Evolutionary conservation across 345 rosid species (phyloP).

Genomic region (Trapa bicornis): DNA sequence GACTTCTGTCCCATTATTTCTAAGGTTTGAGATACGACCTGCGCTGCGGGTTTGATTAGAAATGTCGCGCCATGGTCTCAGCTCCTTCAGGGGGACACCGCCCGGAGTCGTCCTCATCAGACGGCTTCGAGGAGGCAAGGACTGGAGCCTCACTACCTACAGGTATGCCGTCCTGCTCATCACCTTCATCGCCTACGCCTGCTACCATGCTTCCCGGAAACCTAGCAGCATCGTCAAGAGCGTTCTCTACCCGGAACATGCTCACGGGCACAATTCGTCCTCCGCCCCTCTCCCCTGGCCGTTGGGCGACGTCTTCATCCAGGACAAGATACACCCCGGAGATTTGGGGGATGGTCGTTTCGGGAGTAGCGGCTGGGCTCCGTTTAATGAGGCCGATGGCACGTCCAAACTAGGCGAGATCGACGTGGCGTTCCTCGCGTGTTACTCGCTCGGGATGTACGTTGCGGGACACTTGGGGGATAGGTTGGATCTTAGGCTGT

Average conservation of each 20-base stretch:
- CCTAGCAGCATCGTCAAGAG: conserved; percentile 92
- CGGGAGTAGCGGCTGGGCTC: conserved; percentile 52
- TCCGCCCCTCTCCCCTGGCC: conserved; percentile 40
- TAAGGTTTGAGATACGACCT: not conserved
- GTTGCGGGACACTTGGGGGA: conserved; percentile 92
- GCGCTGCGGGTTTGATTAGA: not conserved
- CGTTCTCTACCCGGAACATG: conserved; percentile 51
- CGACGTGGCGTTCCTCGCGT: conserved; percentile 22
- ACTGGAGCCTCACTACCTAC: conserved; percentile 56
- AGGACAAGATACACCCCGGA: conserved; percentile 12
- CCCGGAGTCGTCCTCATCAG: conserved; percentile 48
- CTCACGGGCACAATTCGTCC: conserved; percentile 3
- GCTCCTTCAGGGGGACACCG: conserved; percentile 21
- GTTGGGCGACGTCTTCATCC: conserved; percentile 44
- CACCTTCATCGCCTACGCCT: conserved; percentile 78
- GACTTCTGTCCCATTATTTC: not conserved
- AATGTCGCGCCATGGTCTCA: conserved; percentile 7
- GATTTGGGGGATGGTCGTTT: not conserved
- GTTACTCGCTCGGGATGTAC: conserved; percentile 80
- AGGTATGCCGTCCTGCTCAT: conserved; percentile 53
- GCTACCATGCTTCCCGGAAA: conserved; percentile 89
- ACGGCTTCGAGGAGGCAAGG: conserved; percentile 56
- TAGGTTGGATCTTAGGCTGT: conserved; percentile 70
- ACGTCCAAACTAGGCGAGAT: conserved; percentile 24
- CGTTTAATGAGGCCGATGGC: conserved; percentile 58